These are phyloP conservation scores for Calonectria pteridis DNA, from an alignment of 2,329 filamentous ascomycete species.

Conservation along the genomic window DNA sequence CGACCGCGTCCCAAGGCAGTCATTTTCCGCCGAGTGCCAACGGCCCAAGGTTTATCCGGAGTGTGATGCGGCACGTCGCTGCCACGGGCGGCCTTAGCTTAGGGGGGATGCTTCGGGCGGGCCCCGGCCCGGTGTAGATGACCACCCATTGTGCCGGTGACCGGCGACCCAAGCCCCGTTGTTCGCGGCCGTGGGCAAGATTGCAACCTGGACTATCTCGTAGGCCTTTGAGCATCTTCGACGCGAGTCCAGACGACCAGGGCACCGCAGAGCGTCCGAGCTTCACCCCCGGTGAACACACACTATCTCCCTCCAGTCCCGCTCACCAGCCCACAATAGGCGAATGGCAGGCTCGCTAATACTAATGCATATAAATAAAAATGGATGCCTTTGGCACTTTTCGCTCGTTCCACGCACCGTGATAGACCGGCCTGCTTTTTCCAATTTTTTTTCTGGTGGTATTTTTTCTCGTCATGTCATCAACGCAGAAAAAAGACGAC, in stretches of 20 bases:
- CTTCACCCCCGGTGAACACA: not conserved
- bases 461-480: not conserved
- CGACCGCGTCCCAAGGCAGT: not conserved
- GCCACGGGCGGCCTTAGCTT: not conserved
- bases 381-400: slow-evolving; percentile 7
- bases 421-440: not conserved
- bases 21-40: not conserved
- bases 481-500: slow-evolving; percentile 11
- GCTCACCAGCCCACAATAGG: not conserved
- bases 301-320: slow-evolving; percentile 2
- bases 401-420: not conserved
- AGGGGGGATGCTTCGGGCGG: not conserved
- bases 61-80: not conserved
- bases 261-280: not conserved
- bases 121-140: not conserved
- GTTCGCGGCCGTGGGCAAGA: not conserved
- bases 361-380: slow-evolving; percentile 23
- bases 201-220: not conserved
- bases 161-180: not conserved
- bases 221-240: not conserved
- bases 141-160: not conserved
- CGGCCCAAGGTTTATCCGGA: slow-evolving; percentile 1
- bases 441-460: not conserved
- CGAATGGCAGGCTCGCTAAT: slow-evolving; percentile 14
- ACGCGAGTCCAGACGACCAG: not conserved